Evolutionary conservation across 768 basidiomycete genomes (phyloP), one percentile per base, ranked within the genome.

Genomic region (Tubosaeta brunneosetosa): DNA sequence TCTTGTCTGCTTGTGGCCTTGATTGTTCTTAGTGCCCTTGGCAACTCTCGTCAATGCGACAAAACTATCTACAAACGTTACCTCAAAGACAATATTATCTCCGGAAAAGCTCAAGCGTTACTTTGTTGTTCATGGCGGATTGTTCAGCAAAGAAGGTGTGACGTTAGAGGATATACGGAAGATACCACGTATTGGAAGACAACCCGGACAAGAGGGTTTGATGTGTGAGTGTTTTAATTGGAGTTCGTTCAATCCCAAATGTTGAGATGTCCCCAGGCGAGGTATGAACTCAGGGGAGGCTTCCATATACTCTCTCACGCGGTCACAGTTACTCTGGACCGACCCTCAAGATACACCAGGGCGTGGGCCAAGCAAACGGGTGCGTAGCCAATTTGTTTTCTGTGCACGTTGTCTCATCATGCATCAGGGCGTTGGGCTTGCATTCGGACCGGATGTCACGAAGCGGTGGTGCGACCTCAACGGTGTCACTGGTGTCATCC

Each of bases 391-490:
- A 41, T 29, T 13, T 54, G 41, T 44, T 37, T 44, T 31, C 14
- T 36, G 51, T 38, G 37, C 29, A 61, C 51, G 46, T 45, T 29
- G 44, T 51, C 59, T 56, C 50, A 59, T 36, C 48, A 43, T 55
- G 56, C 47, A 46, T 55, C 51, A 92, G 88, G 97, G 97, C 47
- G 94, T 98, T 54, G 97, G 97, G 19, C 86, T 97, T 56, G 83
- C 87, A 5, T 99, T 99, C 69, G 97, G 97, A 14, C 94, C 95
- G 0, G 94, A 95, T 65, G 88, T 97, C 16, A 97, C 94, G 2
- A 82, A 79, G 63, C 73, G 81, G 51, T 97, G 94, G 93, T 97
- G 94, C 66, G 79, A 83, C 34, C 74, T 87, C 26, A 97, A 97
- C 66, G 80, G 84, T 14, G 81, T 97, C 44, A 85, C 92, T 22